phyloP scores from a whole-genome alignment of 1,284 basidiomycete species.

The Microbotryum silenes-acaulis region DNA sequence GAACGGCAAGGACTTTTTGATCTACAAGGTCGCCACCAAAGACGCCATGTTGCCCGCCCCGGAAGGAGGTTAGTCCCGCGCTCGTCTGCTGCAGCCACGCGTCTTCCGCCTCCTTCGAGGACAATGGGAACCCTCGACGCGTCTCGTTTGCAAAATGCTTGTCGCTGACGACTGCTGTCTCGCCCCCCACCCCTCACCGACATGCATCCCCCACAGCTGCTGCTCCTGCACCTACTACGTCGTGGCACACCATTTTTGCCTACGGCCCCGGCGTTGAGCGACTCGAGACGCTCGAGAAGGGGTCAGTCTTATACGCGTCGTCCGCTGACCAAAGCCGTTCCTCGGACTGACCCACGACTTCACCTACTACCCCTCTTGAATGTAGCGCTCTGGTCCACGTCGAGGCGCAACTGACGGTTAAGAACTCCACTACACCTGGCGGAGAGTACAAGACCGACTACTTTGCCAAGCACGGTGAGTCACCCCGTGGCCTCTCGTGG shows the following conservation, averaged over 20 bases:
- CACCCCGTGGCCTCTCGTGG: not conserved
- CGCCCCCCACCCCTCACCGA: not conserved
- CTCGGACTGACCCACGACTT: not conserved
- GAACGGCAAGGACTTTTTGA: conserved; percentile 58
- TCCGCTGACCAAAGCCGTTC: not conserved
- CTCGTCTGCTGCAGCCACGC: not conserved
- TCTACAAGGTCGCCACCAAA: conserved; percentile 34
- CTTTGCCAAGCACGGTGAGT: conserved; percentile 23
- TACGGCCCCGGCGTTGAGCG: conserved; percentile 57
- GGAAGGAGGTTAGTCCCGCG: conserved; percentile 46
- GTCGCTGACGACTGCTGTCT: not conserved
- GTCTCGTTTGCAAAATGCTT: too few species aligned
- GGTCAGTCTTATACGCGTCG: conserved; percentile 37
- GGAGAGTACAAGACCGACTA: conserved; percentile 21
- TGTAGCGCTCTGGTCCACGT: conserved; percentile 32
- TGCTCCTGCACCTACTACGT: conserved; percentile 45
- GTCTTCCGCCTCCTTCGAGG: not conserved
- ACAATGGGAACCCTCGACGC: too few species aligned
- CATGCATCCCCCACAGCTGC: not conserved
- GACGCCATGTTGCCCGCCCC: conserved; percentile 24
- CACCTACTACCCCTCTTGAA: not conserved
- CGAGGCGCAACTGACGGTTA: conserved; percentile 30
- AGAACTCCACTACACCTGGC: conserved; percentile 1
- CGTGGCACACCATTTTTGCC: conserved; percentile 66
- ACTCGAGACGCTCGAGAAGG: conserved; percentile 57